These are phyloP conservation scores for Phytophthora parvispora DNA, from an alignment of 352 stramenopile genomes.

Conservation along the genomic window DNA sequence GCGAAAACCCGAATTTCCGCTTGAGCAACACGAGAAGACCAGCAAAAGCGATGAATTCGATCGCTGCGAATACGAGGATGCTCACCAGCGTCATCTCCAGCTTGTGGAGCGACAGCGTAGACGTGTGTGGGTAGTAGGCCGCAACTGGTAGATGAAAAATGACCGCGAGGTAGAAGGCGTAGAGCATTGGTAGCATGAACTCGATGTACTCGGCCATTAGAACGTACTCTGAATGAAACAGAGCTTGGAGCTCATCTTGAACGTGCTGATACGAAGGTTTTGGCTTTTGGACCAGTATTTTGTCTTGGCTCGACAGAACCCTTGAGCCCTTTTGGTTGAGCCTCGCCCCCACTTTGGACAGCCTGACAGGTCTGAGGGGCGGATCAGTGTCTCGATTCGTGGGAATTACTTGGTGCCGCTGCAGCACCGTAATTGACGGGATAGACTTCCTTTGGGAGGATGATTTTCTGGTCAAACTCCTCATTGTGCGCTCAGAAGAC, in stretches of 20 bases:
- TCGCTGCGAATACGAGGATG: background rate
- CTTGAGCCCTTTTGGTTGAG: background rate
- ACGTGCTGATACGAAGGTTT: background rate
- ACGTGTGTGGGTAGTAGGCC: constrained; percentile 26
- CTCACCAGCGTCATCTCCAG: background rate
- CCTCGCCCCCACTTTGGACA: background rate
- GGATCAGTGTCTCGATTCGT: background rate
- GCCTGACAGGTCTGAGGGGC: background rate
- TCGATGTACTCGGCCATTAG: constrained; percentile 36
- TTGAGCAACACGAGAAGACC: constrained; percentile 16
- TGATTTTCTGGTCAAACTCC: background rate
- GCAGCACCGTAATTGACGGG: background rate
- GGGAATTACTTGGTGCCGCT: background rate
- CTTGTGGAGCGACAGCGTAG: background rate
- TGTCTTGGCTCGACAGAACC: background rate
- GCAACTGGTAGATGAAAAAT: constrained; percentile 27
- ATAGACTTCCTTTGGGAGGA: background rate
- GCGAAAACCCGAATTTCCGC: constrained; percentile 26
- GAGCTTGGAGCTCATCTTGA: constrained; percentile 9
- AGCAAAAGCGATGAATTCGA: constrained; percentile 10
- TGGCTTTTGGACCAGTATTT: background rate
- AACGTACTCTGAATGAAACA: constrained; percentile 39
- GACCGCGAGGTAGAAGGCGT: constrained; percentile 16
- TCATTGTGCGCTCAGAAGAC: background rate
- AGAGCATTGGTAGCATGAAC: constrained; percentile 31